phyloP scores from a whole-genome alignment of 805 yeast species.

The Starmera caribaea region DNA sequence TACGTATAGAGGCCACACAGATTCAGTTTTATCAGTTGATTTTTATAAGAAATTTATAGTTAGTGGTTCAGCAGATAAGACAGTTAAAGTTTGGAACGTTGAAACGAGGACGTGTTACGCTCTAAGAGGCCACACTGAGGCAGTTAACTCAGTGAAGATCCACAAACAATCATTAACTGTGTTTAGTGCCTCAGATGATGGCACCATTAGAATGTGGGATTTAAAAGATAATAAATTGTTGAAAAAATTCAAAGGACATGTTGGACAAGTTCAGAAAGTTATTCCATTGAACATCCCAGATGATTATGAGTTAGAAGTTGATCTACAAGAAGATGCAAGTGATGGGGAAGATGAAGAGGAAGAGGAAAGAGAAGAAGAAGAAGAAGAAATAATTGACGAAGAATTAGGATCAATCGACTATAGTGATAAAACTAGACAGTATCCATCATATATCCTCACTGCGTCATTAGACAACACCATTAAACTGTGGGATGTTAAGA shows the following conservation, averaged over 20 bases:
- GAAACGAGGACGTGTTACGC: conserved; percentile 89
- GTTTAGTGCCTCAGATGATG: conserved; percentile 85
- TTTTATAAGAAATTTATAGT: conserved; percentile 74
- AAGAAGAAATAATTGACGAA: conserved; percentile 12
- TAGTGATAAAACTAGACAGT: conserved; percentile 22
- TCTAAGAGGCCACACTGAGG: conserved; percentile 83
- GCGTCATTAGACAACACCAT: conserved; percentile 90
- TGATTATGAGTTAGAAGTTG: conserved; percentile 38
- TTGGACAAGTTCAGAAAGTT: conserved; percentile 90
- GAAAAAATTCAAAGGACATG: conserved; percentile 75
- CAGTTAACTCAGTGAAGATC: conserved; percentile 85
- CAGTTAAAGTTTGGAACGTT: conserved; percentile 95
- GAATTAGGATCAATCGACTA: conserved; percentile 18
- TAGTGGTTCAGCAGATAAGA: conserved; percentile 86
- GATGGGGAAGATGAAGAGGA: conserved; percentile 8
- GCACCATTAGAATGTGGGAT: conserved; percentile 94
- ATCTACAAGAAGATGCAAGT: conserved; percentile 20
- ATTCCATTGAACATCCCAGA: conserved; percentile 75
- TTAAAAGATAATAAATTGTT: conserved; percentile 70
- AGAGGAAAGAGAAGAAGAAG: conserved; percentile 7
- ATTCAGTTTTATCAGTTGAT: conserved; percentile 78
- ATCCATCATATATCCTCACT: conserved; percentile 78
- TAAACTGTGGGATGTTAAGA: conserved; percentile 80
- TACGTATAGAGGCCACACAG: conserved; percentile 88
- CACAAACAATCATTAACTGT: conserved; percentile 72